Evolutionary conservation across 352 stramenopile species (phyloP).

Genomic region (Pythium aquatile): DNA sequence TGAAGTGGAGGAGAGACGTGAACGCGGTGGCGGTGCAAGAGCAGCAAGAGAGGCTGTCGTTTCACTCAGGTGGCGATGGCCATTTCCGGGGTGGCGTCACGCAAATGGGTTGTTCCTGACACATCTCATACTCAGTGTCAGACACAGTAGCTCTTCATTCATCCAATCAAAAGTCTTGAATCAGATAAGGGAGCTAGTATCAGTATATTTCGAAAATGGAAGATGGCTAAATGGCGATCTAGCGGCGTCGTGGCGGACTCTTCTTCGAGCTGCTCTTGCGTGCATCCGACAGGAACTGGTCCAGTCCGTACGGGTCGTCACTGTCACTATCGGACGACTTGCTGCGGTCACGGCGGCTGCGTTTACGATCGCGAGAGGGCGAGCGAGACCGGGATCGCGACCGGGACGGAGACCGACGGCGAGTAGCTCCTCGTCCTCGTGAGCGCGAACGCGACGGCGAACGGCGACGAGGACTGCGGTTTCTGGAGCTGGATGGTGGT

Average conservation of each 20-base stretch:
- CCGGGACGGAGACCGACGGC: conserved; percentile 35
- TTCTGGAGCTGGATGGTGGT: conserved; percentile 12
- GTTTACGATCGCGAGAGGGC: conserved; percentile 41
- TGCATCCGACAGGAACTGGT: conserved; percentile 81
- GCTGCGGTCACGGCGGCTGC: conserved; percentile 45
- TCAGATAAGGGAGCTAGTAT: conserved; percentile 2
- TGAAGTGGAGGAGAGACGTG: background rate
- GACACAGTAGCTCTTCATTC: conserved; percentile 3
- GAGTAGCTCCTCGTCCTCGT: conserved; percentile 16
- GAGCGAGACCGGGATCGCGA: conserved; percentile 40
- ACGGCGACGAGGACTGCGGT: conserved; percentile 16
- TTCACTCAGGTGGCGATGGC: conserved; percentile 19
- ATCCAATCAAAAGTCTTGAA: background rate
- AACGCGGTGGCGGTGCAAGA: too few relatives aligned
- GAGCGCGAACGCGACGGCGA: conserved; percentile 25
- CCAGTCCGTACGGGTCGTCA: conserved; percentile 82
- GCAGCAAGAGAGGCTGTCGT: conserved; percentile 9
- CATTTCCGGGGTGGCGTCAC: conserved; percentile 9
- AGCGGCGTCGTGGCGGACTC: conserved; percentile 15
- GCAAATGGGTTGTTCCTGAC: background rate
- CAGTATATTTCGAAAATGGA: conserved; percentile 14
- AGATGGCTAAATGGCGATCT: background rate
- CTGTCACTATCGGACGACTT: conserved; percentile 39
- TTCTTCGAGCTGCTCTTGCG: conserved; percentile 34
- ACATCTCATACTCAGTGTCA: conserved; percentile 22